These are phyloP conservation scores for Lactarius deliciosus DNA, from an alignment of 768 basidiomycete species.

Conservation along the genomic window DNA sequence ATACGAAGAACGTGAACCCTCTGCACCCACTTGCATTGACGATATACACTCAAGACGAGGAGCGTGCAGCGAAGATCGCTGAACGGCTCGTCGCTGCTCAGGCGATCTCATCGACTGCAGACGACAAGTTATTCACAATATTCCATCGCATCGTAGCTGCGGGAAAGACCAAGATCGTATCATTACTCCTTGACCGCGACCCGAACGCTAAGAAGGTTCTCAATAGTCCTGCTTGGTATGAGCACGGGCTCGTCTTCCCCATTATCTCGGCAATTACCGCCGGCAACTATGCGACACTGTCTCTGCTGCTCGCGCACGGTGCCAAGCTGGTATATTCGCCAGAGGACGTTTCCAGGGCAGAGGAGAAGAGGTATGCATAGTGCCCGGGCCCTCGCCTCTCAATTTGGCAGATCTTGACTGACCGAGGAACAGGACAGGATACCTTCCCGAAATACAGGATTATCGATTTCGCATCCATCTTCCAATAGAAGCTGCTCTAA, in stretches of 20 bases:
- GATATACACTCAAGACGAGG: constrained; percentile 31
- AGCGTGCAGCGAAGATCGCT: constrained; percentile 31
- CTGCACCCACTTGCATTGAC: constrained; percentile 37
- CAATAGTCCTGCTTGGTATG: constrained; percentile 31
- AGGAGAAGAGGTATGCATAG: constrained; percentile 26
- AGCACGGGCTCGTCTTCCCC: constrained; percentile 29
- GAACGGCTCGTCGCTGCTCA: constrained; percentile 35
- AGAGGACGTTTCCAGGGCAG: constrained; percentile 34
- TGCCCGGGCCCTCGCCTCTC: not conserved
- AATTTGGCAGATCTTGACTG: not conserved
- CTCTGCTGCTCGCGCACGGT: constrained; percentile 36
- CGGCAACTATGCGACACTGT: constrained; percentile 34
- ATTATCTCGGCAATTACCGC: constrained; percentile 33
- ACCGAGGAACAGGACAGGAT: not conserved
- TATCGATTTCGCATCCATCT: constrained; percentile 8
- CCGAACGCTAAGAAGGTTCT: constrained; percentile 36
- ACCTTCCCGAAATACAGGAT: not conserved
- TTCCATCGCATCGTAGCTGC: constrained; percentile 36
- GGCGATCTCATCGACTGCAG: constrained; percentile 35
- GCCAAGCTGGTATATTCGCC: constrained; percentile 32
- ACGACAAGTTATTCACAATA: constrained; percentile 34
- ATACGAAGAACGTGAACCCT: constrained; percentile 30
- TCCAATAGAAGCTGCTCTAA: constrained; percentile 35
- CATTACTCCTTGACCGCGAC: constrained; percentile 34
- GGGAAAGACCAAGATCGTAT: constrained; percentile 32